These are phyloP conservation scores for Simmondsia chinensis DNA, from an alignment of 148 eudicot species.

Conservation along the genomic window DNA sequence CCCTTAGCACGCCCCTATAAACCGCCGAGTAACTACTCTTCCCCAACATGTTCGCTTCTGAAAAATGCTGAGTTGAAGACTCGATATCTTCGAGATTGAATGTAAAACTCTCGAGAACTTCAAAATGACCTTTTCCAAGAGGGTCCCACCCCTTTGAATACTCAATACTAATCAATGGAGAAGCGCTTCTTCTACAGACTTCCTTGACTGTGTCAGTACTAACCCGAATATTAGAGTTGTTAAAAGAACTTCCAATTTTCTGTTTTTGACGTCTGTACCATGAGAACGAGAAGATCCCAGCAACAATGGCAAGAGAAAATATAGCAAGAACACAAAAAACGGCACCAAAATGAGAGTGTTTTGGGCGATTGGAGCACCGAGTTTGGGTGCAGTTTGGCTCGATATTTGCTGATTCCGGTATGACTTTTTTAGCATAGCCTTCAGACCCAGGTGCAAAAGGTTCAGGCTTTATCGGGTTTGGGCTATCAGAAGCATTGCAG, in stretches of 20 bases:
- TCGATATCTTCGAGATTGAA: constrained; percentile 78
- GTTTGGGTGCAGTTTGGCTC: constrained; percentile 26
- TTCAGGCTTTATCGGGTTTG: constrained; percentile 32
- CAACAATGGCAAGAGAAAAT: constrained; percentile 20
- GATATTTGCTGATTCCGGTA: constrained; percentile 67
- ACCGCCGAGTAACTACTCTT: constrained; percentile 72
- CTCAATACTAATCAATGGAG: constrained; percentile 75
- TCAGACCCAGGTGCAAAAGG: constrained; percentile 47
- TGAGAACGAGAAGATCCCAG: constrained; percentile 41
- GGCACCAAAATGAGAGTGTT: constrained; percentile 25
- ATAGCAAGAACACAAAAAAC: constrained; percentile 35
- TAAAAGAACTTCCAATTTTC: constrained; percentile 54
- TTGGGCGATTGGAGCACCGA: constrained; percentile 22
- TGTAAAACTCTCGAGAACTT: constrained; percentile 60
- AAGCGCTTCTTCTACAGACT: constrained; percentile 49
- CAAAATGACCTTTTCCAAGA: constrained; percentile 60
- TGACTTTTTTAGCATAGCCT: constrained; percentile 31
- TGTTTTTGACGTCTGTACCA: constrained; percentile 72
- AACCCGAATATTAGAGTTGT: constrained; percentile 37
- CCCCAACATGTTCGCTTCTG: constrained; percentile 66
- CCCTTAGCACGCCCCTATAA: constrained; percentile 67
- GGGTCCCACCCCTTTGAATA: constrained; percentile 88
- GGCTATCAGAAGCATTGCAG: constrained; percentile 35
- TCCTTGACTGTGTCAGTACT: constrained; percentile 69
- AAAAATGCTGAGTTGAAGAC: constrained; percentile 74